These are phyloP conservation scores for Boechera divaricarpa DNA, from an alignment of 345 rosid species.

Conservation along the genomic window DNA sequence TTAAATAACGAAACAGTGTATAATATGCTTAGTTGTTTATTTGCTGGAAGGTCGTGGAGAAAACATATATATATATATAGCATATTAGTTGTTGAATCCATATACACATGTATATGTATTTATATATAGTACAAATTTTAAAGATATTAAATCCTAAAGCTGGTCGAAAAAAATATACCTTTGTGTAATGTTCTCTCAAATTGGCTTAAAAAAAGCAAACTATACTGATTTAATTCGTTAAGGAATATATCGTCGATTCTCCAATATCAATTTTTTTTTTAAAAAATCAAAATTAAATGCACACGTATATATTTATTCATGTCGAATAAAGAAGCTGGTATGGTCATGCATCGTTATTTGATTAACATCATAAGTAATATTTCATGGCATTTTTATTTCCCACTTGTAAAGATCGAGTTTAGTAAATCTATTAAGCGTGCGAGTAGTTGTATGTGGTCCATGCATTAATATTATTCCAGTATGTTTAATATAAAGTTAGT, in stretches of 20 bases:
- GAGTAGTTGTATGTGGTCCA: conserved; percentile 36
- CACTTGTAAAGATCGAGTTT: conserved; percentile 22
- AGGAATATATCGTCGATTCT: conserved; percentile 25
- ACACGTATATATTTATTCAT: conserved; percentile 22
- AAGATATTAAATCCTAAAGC: too few species aligned
- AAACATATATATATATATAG: too few species aligned
- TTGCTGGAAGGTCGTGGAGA: too few species aligned
- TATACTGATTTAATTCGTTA: neutral
- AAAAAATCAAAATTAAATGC: neutral
- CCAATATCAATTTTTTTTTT: neutral
- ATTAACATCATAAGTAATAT: neutral
- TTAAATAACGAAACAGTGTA: too few species aligned
- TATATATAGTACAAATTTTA: too few species aligned
- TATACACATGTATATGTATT: too few species aligned
- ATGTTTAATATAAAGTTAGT: conserved; percentile 13
- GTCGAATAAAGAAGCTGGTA: conserved; percentile 29
- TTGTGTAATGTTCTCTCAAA: too few species aligned
- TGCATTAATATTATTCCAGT: conserved; percentile 11
- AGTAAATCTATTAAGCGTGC: conserved; percentile 30
- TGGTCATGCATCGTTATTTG: neutral
- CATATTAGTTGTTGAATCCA: too few species aligned
- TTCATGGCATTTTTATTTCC: conserved; percentile 11
- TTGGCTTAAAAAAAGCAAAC: too few species aligned
- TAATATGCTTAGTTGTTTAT: too few species aligned
- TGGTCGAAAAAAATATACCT: too few species aligned